These are phyloP conservation scores for Dalbergia cultrata DNA, from an alignment of 306 rosid genomes.

Conservation along the genomic window DNA sequence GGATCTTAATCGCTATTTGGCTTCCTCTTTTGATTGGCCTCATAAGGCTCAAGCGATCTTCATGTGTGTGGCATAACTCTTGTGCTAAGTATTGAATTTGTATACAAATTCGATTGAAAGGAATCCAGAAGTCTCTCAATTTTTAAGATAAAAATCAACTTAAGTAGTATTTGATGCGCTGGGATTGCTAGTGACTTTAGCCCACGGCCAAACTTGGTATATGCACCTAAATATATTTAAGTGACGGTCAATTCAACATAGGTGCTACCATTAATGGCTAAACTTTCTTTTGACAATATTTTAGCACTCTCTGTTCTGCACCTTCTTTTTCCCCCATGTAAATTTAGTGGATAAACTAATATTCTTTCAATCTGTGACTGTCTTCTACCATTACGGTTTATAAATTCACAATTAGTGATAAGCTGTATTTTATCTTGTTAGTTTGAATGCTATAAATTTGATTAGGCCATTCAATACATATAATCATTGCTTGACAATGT, in stretches of 20 bases:
- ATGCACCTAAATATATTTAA: neutral
- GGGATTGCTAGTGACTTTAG: constrained; percentile 4
- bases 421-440: neutral
- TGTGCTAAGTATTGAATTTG: neutral
- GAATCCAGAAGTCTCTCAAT: neutral
- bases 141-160: neutral
- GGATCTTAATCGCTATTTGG: no score
- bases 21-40: neutral
- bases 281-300: neutral
- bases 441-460: constrained; percentile 4
- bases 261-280: neutral
- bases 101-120: neutral
- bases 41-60: neutral
- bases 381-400: neutral
- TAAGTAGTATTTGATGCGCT: neutral
- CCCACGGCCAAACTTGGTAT: neutral
- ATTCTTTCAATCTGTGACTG: neutral
- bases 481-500: neutral
- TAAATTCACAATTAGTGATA: neutral
- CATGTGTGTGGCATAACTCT: neutral
- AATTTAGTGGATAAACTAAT: neutral
- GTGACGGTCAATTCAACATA: neutral
- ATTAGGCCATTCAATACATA: neutral
- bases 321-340: neutral
- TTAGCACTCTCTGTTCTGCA: neutral